phyloP scores from a whole-genome alignment of 1,284 basidiomycete genomes.

The Ceratobasidium sp. region DNA sequence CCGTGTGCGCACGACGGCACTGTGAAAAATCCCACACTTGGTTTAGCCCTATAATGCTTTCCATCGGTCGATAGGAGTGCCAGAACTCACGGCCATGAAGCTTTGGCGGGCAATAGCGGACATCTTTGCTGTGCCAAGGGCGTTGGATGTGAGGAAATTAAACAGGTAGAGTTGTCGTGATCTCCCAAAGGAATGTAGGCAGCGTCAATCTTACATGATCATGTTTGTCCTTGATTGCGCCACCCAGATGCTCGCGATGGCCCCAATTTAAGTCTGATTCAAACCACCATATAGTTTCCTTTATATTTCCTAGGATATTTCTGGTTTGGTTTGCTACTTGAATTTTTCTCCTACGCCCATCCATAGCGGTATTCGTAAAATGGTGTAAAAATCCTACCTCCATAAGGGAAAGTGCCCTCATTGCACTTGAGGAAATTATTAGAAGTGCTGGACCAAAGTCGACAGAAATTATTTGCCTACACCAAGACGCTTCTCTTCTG shows the following conservation, averaged over 20 bases:
- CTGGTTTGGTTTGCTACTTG: too few species aligned
- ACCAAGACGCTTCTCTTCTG: neutral
- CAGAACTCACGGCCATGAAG: slow-evolving; percentile 16
- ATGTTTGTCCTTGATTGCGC: slow-evolving; percentile 1
- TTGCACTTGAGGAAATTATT: neutral
- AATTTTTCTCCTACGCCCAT: too few species aligned
- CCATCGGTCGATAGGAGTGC: too few species aligned
- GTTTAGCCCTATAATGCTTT: too few species aligned
- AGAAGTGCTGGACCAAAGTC: neutral
- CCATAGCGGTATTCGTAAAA: too few species aligned
- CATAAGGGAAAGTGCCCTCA: too few species aligned
- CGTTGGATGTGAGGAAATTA: neutral
- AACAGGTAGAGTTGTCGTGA: slow-evolving; percentile 25
- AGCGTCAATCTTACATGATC: slow-evolving; percentile 4
- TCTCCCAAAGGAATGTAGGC: slow-evolving; percentile 27
- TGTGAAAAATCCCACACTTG: slow-evolving; percentile 39
- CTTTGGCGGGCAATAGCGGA: slow-evolving; percentile 33
- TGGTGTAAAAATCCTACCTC: too few species aligned
- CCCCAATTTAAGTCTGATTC: too few species aligned
- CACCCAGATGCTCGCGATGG: too few species aligned
- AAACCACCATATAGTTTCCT: too few species aligned
- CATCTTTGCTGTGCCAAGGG: slow-evolving; percentile 19
- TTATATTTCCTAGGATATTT: too few species aligned
- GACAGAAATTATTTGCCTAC: too few species aligned
- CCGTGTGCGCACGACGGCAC: slow-evolving; percentile 36